Evolutionary conservation across 495 filamentous ascomycete species (phyloP), one percentile per base, ranked within the genome.

Genomic region (Neurospora sublineolata): DNA sequence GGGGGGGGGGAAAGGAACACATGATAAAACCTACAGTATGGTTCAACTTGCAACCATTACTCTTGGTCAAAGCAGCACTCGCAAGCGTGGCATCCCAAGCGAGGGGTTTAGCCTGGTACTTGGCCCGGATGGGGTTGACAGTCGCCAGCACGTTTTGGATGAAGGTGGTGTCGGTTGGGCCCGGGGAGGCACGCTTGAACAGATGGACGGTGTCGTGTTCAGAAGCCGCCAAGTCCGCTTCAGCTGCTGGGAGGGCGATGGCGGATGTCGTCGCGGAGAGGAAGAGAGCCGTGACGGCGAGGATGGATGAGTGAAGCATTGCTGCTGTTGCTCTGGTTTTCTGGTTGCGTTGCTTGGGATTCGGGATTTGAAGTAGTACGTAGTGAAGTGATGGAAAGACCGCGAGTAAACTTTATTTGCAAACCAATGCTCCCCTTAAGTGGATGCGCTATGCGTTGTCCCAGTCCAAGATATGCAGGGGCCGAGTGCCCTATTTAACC

Each of bases 21-120:
- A 41, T 23, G 18, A 0, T 33, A 33, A 27, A 5, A 67, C 69
- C 1, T 72, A 75, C 75, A 0, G 70, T 67, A 46, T 77, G 76
- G 60, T 76, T 68, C 16, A 77, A 42, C 36, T 36, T 72, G 68
- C 74, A 77, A 10, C 70, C 74, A 33, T 77, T 77, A 27, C 69
- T 40, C 67, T 77, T 77, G n/a, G 18, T 36, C 23, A 74, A 52
- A 3, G 76, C 72, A 16, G 67, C 44, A 0, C 36, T 30, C 10
- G 76, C 74, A 52, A 76, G 42, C n/a, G 64, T 70, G 9, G 75
- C 44, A 58, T 72, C 64, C 75, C 74, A 77, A 3, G 42, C 23
- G 0, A 77, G 67, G 0, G 67, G 20, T 0, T 42, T 23, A 3
- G 76, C 76, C 5, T 37, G 12, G 52, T 74, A 72, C 36, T 64